Base-by-base conservation (phyloP, 805 yeast genomes). In the Sugiyamaella floridensis region DNA sequence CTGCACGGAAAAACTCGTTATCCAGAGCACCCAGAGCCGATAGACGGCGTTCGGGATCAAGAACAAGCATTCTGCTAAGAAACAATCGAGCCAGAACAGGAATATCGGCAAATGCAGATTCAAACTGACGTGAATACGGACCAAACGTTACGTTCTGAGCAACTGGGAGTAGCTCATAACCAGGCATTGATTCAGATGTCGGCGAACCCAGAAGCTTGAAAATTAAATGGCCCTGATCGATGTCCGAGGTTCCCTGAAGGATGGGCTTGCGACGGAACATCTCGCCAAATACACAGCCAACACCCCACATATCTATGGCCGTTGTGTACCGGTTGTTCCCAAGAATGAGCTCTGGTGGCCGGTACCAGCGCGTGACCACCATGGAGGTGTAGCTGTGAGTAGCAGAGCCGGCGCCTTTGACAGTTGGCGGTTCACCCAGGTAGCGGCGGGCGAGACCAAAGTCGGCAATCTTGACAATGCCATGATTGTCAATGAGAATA, bases 251-350 rank as follows among this genome's bases (percentile, higher is more conserved):
- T 0, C 99, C 99, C 43, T 83, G 89, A 47, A 93, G 67, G 14
- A 93, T 85, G 0, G 99, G 99, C 59, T 78, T 81, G 56, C 81
- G 78, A 32, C 80, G 81, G 69, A 86, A 92, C 63, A 90, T 76
- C 69, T 93, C 99, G 0, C 89, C 99, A 64, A 93, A 83, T 0
- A 93, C 92, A 70, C 99, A 93, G 1, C 98, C 98, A 18, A 88
- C 79, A 0, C 98, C 97, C 99, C 99, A 93, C 71, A 93, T 78
- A 69, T 93, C 99, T 11, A 92, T 92, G 0, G 98, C 95, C 0
- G 97, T 86, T 1, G 97, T 89, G 67, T 92, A 92, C 54, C 78
- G 74, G 60, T 85, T 76, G 59, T 89, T 95, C 2, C 97, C 97
- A 50, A 93, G 70, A 14, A 93, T 76, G 16, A 93, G 74, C 67